phyloP scores from a whole-genome alignment of 1,139 yeast species.

The Kazachstania sp. region DNA sequence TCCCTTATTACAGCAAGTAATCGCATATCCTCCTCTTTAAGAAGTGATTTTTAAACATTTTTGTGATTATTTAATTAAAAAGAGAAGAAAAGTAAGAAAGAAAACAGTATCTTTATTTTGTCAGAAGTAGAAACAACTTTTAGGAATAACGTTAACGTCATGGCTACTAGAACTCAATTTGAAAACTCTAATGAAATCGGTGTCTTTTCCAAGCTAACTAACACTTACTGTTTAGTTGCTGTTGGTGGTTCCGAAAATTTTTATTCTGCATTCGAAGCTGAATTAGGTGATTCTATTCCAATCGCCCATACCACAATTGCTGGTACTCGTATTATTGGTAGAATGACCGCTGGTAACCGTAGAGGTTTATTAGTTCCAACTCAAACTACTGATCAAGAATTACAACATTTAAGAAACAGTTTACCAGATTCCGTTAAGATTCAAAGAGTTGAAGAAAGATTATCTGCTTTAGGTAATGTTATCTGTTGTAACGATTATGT shows the following conservation, averaged over 20 bases:
- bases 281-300: conserved; percentile 91
- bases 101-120: no score
- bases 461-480: conserved; percentile 94
- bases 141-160: conserved; percentile 12
- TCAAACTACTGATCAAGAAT: conserved; percentile 98
- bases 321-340: conserved; percentile 94
- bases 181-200: conserved; percentile 98
- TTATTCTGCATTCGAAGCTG: conserved; percentile 95
- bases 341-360: conserved; percentile 98
- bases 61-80: no score
- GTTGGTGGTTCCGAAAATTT: conserved; percentile 98
- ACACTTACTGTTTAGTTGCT: conserved; percentile 92
- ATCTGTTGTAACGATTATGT: conserved; percentile 98
- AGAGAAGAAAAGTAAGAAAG: no score
- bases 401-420: conserved; percentile 93
- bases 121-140: neutral
- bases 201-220: conserved; percentile 92
- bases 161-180: conserved; percentile 64
- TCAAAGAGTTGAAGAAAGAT: conserved; percentile 95
- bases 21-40: no score
- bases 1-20: no score
- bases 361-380: conserved; percentile 95
- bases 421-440: conserved; percentile 94
- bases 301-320: conserved; percentile 96
- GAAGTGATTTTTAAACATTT: no score